A percentile compares a stretch with the other conserved stretches of the same genome.
These are phyloP conservation scores for Paecilomyces formosus DNA, from an alignment of 2,329 filamentous ascomycete species.

Conservation along the genomic window DNA sequence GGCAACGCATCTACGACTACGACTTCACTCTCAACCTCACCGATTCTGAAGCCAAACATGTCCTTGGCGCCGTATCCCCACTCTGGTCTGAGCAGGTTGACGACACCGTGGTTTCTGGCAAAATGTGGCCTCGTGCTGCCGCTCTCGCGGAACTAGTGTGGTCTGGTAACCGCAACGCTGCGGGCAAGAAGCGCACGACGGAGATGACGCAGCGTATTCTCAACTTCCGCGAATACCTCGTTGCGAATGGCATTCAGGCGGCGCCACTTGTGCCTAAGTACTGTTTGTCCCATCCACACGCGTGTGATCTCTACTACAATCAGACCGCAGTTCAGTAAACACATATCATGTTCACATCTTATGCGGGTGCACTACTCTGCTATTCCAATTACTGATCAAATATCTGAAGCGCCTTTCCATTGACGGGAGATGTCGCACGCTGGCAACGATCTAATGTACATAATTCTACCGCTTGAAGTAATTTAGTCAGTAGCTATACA, in stretches of 20 bases:
- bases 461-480: neutral
- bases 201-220: slow-evolving; percentile 49
- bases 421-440: neutral
- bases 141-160: slow-evolving; percentile 50
- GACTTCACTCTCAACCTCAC: slow-evolving; percentile 48
- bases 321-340: slow-evolving; percentile 32
- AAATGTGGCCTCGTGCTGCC: slow-evolving; percentile 51
- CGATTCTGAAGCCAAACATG: slow-evolving; percentile 37
- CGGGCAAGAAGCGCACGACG: slow-evolving; percentile 46
- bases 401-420: neutral
- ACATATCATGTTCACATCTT: neutral
- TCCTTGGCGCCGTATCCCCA: slow-evolving; percentile 46
- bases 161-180: slow-evolving; percentile 46
- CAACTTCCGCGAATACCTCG: slow-evolving; percentile 54
- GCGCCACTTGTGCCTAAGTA: slow-evolving; percentile 50
- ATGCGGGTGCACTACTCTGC: neutral
- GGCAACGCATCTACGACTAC: slow-evolving; percentile 54
- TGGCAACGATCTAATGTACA: neutral
- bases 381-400: neutral
- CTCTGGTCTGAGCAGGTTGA: slow-evolving; percentile 52
- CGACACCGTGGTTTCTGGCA: slow-evolving; percentile 42
- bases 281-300: slow-evolving; percentile 51
- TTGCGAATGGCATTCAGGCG: slow-evolving; percentile 47
- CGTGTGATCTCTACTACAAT: slow-evolving; percentile 48
- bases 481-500: too few species aligned